These are phyloP conservation scores for Penicillium manginii DNA, from an alignment of 495 filamentous ascomycete genomes.

Conservation along the genomic window DNA sequence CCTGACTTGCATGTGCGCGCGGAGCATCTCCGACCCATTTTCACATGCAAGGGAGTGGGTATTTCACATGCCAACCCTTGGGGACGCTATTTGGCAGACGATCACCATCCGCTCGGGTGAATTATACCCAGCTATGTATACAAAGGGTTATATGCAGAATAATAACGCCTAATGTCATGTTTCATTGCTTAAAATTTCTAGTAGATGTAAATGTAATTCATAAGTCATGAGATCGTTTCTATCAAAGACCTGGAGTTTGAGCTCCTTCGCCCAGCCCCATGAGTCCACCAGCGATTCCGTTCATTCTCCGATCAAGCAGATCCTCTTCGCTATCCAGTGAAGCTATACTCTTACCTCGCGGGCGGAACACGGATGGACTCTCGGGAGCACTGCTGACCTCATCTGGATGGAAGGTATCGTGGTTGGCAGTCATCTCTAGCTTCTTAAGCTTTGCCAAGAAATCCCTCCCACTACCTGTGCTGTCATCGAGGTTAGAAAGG, in stretches of 20 bases:
- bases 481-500: slow-evolving; percentile 15
- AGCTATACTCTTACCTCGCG: slow-evolving; percentile 61
- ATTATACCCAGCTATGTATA: no score
- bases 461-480: slow-evolving; percentile 24
- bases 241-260: slow-evolving; percentile 37
- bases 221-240: slow-evolving; percentile 13
- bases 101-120: not conserved
- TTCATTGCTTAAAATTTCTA: not conserved
- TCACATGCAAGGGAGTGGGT: not conserved
- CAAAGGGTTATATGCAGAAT: no score
- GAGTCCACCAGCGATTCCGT: slow-evolving; percentile 76
- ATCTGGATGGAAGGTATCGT: slow-evolving; percentile 20
- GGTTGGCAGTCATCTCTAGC: slow-evolving; percentile 19
- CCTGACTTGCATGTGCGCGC: not conserved
- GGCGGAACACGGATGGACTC: slow-evolving; percentile 27
- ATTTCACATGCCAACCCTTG: not conserved
- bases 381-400: slow-evolving; percentile 29
- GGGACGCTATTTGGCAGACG: not conserved
- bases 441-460: slow-evolving; percentile 28
- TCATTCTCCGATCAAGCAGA: slow-evolving; percentile 82
- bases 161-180: no score
- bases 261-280: slow-evolving; percentile 63
- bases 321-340: slow-evolving; percentile 84
- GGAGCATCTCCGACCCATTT: slow-evolving; percentile 5
- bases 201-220: slow-evolving; percentile 9